These are phyloP conservation scores for Scorias spongiosa DNA, from an alignment of 2,329 filamentous ascomycete genomes.

Conservation along the genomic window DNA sequence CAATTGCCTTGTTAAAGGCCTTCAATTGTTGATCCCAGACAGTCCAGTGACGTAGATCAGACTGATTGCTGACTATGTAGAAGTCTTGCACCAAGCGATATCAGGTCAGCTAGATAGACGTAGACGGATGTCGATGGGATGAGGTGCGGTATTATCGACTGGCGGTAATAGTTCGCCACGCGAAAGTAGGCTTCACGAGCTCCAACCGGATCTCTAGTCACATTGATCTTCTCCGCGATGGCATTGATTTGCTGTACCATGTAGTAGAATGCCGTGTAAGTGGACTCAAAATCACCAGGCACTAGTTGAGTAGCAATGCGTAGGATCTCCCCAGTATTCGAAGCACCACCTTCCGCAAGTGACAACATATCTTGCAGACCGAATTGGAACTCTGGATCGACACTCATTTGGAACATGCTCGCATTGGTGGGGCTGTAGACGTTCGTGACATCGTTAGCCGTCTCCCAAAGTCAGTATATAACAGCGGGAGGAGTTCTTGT, in stretches of 20 bases:
- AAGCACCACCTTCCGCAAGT: conserved; percentile 6
- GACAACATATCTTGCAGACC: too few species aligned
- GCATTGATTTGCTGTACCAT: conserved; percentile 2
- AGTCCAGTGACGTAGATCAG: conserved; percentile 25
- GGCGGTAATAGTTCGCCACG: conserved; percentile 28
- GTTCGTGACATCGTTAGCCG: too few species aligned
- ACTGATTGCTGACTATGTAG: conserved; percentile 27
- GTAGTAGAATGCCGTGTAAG: conserved; percentile 2
- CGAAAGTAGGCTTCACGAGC: conserved; percentile 17
- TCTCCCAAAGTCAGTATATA: too few species aligned
- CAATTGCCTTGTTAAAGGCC: conserved; percentile 26
- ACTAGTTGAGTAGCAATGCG: conserved; percentile 15
- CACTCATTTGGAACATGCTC: too few species aligned
- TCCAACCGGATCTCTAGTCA: neutral
- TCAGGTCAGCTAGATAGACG: too few species aligned
- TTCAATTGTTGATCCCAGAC: conserved; percentile 23
- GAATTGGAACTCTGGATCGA: too few species aligned
- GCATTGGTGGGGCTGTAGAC: too few species aligned
- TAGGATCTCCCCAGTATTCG: conserved; percentile 22
- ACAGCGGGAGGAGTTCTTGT: too few species aligned
- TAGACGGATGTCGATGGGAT: too few species aligned
- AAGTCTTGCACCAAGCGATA: conserved; percentile 15
- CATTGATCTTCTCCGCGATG: neutral
- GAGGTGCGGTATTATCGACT: conserved; percentile 8
- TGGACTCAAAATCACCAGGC: conserved; percentile 6